A percentile compares a stretch with the other conserved stretches of the same genome.
Evolutionary conservation across 345 rosid genomes (phyloP).

Genomic region (Carallia pectinifolia): DNA sequence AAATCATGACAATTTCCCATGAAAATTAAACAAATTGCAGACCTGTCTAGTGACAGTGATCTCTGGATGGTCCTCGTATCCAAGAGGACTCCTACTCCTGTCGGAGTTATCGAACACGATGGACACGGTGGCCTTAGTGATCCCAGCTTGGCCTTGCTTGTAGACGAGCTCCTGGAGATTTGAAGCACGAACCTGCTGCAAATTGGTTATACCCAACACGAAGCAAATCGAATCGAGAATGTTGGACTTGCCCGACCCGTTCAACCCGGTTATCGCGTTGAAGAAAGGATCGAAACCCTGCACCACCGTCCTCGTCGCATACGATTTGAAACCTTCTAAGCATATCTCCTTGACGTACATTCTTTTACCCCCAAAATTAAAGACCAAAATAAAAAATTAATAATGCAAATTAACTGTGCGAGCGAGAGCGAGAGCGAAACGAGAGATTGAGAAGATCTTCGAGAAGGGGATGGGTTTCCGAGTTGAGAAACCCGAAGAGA

Average conservation of each 20-base stretch:
- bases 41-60: slow-evolving; percentile 95
- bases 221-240: slow-evolving; percentile 96
- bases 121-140: slow-evolving; percentile 91
- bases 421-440: too few relatives aligned
- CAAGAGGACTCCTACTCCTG: slow-evolving; percentile 75
- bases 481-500: slow-evolving; percentile 15
- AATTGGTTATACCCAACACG: slow-evolving; percentile 93
- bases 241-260: slow-evolving; percentile 99
- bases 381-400: not conserved
- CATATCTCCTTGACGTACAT: slow-evolving; percentile 91
- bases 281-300: slow-evolving; percentile 90
- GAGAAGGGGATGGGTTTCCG: slow-evolving; percentile 12
- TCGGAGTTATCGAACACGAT: slow-evolving; percentile 87
- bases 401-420: not conserved
- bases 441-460: too few relatives aligned
- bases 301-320: slow-evolving; percentile 91
- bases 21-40: slow-evolving; percentile 8
- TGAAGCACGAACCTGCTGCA: slow-evolving; percentile 97
- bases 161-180: slow-evolving; percentile 98
- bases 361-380: not conserved
- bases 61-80: slow-evolving; percentile 81
- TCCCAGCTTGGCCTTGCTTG: slow-evolving; percentile 99
- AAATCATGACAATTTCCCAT: too few relatives aligned
- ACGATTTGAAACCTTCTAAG: slow-evolving; percentile 94
- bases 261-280: slow-evolving; percentile 93